Conservation (phyloP, 768 basidiomycete genomes). For the Hydnomerulius pinastri region DNA sequence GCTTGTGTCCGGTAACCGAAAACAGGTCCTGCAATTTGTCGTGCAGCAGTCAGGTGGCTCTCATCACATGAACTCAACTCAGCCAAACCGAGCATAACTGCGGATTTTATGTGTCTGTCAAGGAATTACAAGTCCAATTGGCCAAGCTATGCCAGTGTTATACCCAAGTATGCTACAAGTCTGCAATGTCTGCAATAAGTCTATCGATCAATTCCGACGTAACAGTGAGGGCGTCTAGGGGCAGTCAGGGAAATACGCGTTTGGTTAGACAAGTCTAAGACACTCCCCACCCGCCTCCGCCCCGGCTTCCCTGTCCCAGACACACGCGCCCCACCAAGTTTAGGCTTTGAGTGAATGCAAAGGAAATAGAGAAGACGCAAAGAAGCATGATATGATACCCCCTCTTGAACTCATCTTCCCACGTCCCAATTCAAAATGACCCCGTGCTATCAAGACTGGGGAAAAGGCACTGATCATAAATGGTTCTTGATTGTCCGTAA, state of each 20-base stretch:
- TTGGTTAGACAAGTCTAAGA: background rate
- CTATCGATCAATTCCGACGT: no score
- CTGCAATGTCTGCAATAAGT: no score
- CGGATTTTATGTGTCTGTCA: constrained; percentile 8
- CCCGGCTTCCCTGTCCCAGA: no score
- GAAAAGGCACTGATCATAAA: background rate
- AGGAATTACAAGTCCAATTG: background rate
- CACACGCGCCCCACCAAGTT: background rate
- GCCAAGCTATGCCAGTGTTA: no score
- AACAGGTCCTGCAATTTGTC: constrained; percentile 1
- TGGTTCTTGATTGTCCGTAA: background rate
- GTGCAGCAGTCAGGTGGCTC: constrained; percentile 14
- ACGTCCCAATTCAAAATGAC: background rate
- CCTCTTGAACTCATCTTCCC: background rate
- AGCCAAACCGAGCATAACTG: constrained; percentile 6
- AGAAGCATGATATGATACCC: background rate
- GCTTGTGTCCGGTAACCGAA: background rate
- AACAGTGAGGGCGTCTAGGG: no score
- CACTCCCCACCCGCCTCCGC: no score
- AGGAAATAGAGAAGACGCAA: background rate
- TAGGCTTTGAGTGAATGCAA: background rate
- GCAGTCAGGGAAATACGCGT: no score
- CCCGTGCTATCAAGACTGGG: background rate
- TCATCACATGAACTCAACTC: constrained; percentile 11
- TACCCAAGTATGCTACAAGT: no score